Conservation (phyloP, 148 eudicot genomes). For the Fagopyrum esculentum region DNA sequence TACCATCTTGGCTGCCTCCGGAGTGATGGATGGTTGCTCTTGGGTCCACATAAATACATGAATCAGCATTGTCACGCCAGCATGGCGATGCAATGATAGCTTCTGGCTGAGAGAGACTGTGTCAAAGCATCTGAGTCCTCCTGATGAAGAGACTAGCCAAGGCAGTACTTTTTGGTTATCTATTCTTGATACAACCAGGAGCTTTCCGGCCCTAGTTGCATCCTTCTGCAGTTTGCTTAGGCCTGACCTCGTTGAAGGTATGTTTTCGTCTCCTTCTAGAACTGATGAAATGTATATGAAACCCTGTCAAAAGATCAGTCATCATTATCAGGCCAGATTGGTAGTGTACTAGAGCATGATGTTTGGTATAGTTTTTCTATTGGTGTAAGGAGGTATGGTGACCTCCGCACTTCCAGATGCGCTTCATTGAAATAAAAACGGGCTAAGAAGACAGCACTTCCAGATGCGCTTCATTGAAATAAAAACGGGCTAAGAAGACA, state of each 20-base stretch:
- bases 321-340: neutral
- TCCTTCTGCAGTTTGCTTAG: constrained; percentile 53
- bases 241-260: constrained; percentile 63
- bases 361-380: too few species aligned
- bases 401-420: too few species aligned
- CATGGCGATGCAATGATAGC: constrained; percentile 72
- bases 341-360: neutral
- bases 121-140: constrained; percentile 73
- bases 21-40: constrained; percentile 4
- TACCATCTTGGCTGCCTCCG: constrained; percentile 22
- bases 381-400: too few species aligned
- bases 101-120: constrained; percentile 79
- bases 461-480: too few species aligned
- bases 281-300: constrained; percentile 75
- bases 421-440: too few species aligned
- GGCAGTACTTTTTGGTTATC: constrained; percentile 77
- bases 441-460: too few species aligned
- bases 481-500: too few species aligned
- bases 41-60: constrained; percentile 55
- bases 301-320: constrained; percentile 33
- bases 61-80: constrained; percentile 45
- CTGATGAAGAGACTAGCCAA: constrained; percentile 67
- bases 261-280: constrained; percentile 37
- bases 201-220: constrained; percentile 41
- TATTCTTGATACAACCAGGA: constrained; percentile 56